phyloP scores from a whole-genome alignment of 2,329 filamentous ascomycete genomes.

The Thelonectria discophora region DNA sequence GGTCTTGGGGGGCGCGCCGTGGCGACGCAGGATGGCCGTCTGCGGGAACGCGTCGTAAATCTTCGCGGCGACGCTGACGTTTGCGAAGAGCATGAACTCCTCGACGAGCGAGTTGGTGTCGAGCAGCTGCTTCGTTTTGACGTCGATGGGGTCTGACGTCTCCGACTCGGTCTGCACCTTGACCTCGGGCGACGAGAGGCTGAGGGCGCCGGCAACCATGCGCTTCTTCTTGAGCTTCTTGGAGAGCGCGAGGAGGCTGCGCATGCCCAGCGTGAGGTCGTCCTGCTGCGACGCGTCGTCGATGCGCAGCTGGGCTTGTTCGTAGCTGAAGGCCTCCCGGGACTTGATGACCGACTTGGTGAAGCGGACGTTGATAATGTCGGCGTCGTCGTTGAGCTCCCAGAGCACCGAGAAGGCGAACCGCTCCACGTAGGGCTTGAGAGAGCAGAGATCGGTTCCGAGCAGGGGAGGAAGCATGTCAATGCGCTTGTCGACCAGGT shows the following conservation, averaged over 20 bases:
- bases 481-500: slow-evolving; percentile 98
- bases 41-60: slow-evolving; percentile 94
- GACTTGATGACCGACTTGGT: slow-evolving; percentile 98
- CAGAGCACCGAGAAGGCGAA: slow-evolving; percentile 87
- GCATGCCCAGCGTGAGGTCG: slow-evolving; percentile 89
- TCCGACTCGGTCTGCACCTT: slow-evolving; percentile 95
- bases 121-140: slow-evolving; percentile 92
- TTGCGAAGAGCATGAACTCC: slow-evolving; percentile 99
- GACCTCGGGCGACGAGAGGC: slow-evolving; percentile 97
- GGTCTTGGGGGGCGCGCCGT: slow-evolving; percentile 90
- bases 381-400: slow-evolving; percentile 87
- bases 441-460: slow-evolving; percentile 93
- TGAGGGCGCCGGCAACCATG: slow-evolving; percentile 94
- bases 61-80: slow-evolving; percentile 89
- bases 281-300: slow-evolving; percentile 89
- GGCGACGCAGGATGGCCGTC: slow-evolving; percentile 90
- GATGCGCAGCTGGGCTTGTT: slow-evolving; percentile 92
- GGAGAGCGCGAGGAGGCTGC: slow-evolving; percentile 84
- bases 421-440: slow-evolving; percentile 97
- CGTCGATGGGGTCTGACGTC: slow-evolving; percentile 93
- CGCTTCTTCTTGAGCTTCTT: slow-evolving; percentile 95
- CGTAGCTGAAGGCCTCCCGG: slow-evolving; percentile 96
- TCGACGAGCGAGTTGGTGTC: slow-evolving; percentile 98
- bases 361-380: slow-evolving; percentile 86
- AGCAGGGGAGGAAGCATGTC: slow-evolving; percentile 98